Evolutionary conservation across 345 rosid genomes (phyloP).

Genomic region (Melastoma malabathricum): DNA sequence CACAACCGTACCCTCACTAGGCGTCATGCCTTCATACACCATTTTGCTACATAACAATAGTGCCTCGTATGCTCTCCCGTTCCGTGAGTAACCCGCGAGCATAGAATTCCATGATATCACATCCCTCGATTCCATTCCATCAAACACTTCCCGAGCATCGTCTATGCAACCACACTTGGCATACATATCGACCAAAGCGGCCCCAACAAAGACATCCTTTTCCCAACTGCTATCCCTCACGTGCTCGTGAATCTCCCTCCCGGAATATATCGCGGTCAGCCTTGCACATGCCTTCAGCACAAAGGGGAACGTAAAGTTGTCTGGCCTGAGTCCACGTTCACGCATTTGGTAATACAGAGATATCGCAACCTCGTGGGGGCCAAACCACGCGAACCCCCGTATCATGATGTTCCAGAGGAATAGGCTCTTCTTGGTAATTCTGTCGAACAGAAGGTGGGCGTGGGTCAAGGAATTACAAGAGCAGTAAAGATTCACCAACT

Average conservation of each 20-base stretch:
- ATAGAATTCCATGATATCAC: constrained; percentile 30
- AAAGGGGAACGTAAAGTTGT: constrained; percentile 25
- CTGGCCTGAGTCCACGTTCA: constrained; percentile 13
- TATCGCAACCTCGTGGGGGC: constrained; percentile 19
- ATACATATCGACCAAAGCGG: constrained; percentile 27
- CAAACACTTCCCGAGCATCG: constrained; percentile 16
- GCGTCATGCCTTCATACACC: constrained; percentile 13
- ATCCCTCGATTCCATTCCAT: constrained; percentile 16
- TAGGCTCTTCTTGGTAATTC: constrained; percentile 14
- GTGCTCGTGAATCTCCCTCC: constrained; percentile 20
- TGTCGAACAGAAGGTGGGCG: constrained; percentile 23
- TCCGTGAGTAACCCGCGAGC: constrained; percentile 22
- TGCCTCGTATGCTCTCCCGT: constrained; percentile 12
- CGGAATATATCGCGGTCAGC: constrained; percentile 16
- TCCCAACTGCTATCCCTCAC: constrained; percentile 15
- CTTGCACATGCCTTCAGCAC: constrained; percentile 26
- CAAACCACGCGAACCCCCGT: constrained; percentile 24
- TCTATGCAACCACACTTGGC: constrained; percentile 19
- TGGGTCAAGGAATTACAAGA: constrained; percentile 10
- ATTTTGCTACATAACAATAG: constrained; percentile 20
- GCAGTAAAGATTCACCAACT: constrained; percentile 18
- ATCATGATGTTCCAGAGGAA: constrained; percentile 28
- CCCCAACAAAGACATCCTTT: constrained; percentile 22
- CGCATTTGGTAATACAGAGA: constrained; percentile 14
- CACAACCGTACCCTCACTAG: constrained; percentile 25